phyloP scores from a whole-genome alignment of 2,329 filamentous ascomycete species.

The Aureobasidium sp. region DNA sequence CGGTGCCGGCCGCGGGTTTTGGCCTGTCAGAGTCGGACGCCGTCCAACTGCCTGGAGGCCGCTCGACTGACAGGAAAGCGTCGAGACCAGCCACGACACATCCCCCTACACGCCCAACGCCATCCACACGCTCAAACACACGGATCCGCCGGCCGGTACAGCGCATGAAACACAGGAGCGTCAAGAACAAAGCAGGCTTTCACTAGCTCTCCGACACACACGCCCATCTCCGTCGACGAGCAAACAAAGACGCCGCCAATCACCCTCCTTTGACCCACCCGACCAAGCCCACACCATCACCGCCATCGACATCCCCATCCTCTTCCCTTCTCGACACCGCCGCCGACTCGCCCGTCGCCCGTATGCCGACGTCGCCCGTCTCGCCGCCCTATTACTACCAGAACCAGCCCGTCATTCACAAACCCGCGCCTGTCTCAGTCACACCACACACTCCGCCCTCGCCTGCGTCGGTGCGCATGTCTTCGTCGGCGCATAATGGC shows the following conservation, averaged over 20 bases:
- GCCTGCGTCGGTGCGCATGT: constrained; percentile 33
- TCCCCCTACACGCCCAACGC: background rate
- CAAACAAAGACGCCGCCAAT: constrained; percentile 3
- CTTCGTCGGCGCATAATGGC: constrained; percentile 32
- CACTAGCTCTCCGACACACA: background rate
- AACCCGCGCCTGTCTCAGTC: constrained; percentile 5
- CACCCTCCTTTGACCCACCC: constrained; percentile 6
- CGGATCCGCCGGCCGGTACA: constrained; percentile 8
- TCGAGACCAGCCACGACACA: background rate
- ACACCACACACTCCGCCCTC: constrained; percentile 39
- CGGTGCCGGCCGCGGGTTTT: background rate
- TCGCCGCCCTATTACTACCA: constrained; percentile 35
- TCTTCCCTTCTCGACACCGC: background rate
- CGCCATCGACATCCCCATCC: background rate
- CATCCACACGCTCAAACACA: background rate
- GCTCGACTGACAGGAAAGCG: background rate
- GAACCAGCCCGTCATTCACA: constrained; percentile 32
- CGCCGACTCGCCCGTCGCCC: background rate
- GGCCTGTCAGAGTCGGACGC: background rate
- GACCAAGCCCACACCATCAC: background rate
- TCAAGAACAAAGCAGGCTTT: constrained; percentile 6
- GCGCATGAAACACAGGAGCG: constrained; percentile 2
- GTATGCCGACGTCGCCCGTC: constrained; percentile 28
- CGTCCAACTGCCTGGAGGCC: no score
- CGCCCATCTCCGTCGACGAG: background rate